A percentile compares a stretch with the other conserved stretches of the same genome.
These are phyloP conservation scores for Drechmeria coniospora DNA, from an alignment of 2,329 filamentous ascomycete genomes.

Conservation along the genomic window DNA sequence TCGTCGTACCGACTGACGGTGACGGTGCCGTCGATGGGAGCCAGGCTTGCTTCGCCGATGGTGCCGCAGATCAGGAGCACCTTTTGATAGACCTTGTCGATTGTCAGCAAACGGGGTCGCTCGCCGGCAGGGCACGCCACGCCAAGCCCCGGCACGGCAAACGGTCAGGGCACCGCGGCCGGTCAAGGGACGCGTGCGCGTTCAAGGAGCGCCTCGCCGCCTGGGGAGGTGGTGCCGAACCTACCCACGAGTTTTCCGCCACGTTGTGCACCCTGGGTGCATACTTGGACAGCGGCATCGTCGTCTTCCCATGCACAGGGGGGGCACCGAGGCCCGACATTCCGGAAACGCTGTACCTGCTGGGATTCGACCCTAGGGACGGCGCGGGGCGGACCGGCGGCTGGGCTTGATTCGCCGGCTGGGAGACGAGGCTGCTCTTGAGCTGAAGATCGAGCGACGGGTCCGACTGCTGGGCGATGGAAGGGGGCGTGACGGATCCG, in stretches of 20 bases:
- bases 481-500: constrained; percentile 61
- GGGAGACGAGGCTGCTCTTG: constrained; percentile 27
- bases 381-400: constrained; percentile 21
- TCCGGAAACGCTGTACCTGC: constrained; percentile 48
- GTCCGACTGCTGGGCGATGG: constrained; percentile 51
- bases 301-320: constrained; percentile 35
- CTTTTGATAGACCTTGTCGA: constrained; percentile 74
- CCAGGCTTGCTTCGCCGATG: constrained; percentile 55
- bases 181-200: background rate
- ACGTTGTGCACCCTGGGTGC: constrained; percentile 69
- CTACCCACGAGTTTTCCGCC: constrained; percentile 70
- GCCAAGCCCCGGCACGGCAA: too few species aligned
- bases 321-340: constrained; percentile 47
- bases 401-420: constrained; percentile 5
- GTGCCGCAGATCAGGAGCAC: constrained; percentile 68
- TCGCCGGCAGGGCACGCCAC: background rate
- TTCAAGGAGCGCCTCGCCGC: too few species aligned
- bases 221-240: too few species aligned
- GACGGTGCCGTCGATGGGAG: constrained; percentile 61
- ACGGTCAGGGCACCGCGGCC: too few species aligned
- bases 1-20: constrained; percentile 74
- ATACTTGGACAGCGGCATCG: constrained; percentile 56
- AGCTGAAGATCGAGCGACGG: constrained; percentile 47
- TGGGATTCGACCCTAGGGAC: constrained; percentile 24
- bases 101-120: constrained; percentile 9